Percentiles rank a stretch among this genome's conserved stretches.
These are phyloP conservation scores for Clavispora phyllophila DNA, from an alignment of 805 yeast species.

Conservation along the genomic window DNA sequence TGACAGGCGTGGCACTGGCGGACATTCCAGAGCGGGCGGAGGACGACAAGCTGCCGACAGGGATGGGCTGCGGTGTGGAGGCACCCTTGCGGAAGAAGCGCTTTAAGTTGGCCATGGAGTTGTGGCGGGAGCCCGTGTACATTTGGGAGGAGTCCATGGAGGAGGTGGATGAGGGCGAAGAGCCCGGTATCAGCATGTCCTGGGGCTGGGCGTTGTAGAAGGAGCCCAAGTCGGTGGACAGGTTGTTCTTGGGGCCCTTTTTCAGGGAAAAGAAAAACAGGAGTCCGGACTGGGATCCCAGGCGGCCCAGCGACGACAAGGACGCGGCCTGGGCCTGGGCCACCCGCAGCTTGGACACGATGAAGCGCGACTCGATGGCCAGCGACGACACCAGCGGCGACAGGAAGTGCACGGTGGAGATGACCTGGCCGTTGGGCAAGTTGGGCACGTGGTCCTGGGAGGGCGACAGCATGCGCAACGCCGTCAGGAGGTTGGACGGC, in stretches of 20 bases:
- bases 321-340: constrained; percentile 35
- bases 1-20: constrained; percentile 11
- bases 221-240: constrained; percentile 38
- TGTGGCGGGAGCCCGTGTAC: constrained; percentile 46
- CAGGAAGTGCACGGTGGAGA: constrained; percentile 59
- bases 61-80: constrained; percentile 15
- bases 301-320: constrained; percentile 28
- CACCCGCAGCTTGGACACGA: constrained; percentile 73
- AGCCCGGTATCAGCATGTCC: constrained; percentile 13
- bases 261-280: constrained; percentile 46
- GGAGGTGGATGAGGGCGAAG: constrained; percentile 31
- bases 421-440: constrained; percentile 52
- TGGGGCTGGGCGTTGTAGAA: constrained; percentile 30
- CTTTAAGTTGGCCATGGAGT: constrained; percentile 74
- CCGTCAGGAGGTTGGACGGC: constrained; percentile 9
- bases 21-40: constrained; percentile 19
- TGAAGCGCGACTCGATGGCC: constrained; percentile 79
- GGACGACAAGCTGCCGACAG: constrained; percentile 19
- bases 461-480: constrained; percentile 10
- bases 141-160: constrained; percentile 31
- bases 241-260: constrained; percentile 22
- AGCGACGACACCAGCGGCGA: constrained; percentile 60
- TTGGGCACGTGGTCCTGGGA: constrained; percentile 40
- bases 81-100: constrained; percentile 57
- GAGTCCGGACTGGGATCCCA: constrained; percentile 43